Conservation (phyloP, 345 rosid species). For the Brassica cretica region DNA sequence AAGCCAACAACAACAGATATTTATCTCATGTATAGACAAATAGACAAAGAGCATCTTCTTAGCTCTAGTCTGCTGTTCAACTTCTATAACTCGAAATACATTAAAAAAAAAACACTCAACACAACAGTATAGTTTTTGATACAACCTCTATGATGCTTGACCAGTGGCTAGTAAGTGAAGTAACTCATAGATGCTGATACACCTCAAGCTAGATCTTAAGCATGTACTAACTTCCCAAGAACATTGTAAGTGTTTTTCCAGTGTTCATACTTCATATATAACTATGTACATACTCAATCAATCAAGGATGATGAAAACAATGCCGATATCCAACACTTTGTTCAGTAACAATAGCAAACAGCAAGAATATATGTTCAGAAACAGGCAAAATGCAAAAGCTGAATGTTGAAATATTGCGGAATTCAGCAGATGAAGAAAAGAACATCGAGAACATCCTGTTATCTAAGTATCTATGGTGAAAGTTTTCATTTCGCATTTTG, state of each 20-base stretch:
- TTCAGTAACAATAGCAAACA: not conserved
- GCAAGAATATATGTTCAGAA: not conserved
- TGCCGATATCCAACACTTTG: not conserved
- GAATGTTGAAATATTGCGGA: not conserved
- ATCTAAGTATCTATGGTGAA: not conserved
- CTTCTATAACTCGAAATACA: not conserved
- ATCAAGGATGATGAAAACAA: not conserved
- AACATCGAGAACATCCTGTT: not conserved
- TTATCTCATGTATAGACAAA: slow-evolving; percentile 13
- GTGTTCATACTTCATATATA: not conserved
- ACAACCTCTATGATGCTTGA: not conserved
- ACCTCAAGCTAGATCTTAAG: not conserved
- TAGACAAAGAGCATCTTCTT: not conserved
- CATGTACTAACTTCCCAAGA: slow-evolving; percentile 4
- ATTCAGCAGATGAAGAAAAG: not conserved
- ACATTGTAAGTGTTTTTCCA: not conserved
- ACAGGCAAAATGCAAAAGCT: slow-evolving; percentile 6
- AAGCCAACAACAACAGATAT: not conserved
- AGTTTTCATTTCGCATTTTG: not conserved
- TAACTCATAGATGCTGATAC: not conserved
- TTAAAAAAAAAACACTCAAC: not conserved
- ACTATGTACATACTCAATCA: not conserved
- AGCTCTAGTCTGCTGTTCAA: not conserved
- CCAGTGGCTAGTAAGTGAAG: not conserved
- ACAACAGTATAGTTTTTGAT: not conserved